Conservation (phyloP, 169 alveolate genomes). For the Cyclospora cayetanensis region DNA sequence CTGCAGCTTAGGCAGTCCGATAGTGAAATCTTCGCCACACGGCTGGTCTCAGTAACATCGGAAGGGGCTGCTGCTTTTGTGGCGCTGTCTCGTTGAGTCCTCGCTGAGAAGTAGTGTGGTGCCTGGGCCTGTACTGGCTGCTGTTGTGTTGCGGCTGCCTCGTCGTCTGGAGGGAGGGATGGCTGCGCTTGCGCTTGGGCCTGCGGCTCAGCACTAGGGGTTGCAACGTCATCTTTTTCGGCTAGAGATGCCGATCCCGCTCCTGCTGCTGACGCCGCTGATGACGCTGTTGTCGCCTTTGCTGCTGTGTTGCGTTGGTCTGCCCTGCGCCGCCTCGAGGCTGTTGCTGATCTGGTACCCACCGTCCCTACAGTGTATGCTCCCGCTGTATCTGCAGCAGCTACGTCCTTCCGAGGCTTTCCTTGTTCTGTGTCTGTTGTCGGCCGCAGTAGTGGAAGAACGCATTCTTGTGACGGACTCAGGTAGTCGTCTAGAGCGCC, state of each 20-base stretch:
- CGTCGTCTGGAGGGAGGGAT: background rate
- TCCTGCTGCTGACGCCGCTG: background rate
- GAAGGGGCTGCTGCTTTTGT: background rate
- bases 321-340: background rate
- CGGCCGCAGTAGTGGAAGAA: slow-evolving; percentile 76
- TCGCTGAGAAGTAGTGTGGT: too few species aligned
- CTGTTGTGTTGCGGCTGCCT: background rate
- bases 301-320: background rate
- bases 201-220: too few species aligned
- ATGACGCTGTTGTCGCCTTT: background rate
- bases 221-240: too few species aligned
- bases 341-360: background rate
- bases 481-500: slow-evolving; percentile 86
- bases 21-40: slow-evolving; percentile 85
- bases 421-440: slow-evolving; percentile 61
- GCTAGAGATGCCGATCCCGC: too few species aligned
- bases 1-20: slow-evolving; percentile 93
- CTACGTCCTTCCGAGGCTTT: background rate
- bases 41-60: background rate
- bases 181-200: too few species aligned
- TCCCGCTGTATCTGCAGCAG: background rate
- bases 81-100: too few species aligned
- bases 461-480: slow-evolving; percentile 85
- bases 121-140: background rate
- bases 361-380: background rate